Conservation (phyloP, 2,329 filamentous ascomycete species). For the Fusarium nurragi region DNA sequence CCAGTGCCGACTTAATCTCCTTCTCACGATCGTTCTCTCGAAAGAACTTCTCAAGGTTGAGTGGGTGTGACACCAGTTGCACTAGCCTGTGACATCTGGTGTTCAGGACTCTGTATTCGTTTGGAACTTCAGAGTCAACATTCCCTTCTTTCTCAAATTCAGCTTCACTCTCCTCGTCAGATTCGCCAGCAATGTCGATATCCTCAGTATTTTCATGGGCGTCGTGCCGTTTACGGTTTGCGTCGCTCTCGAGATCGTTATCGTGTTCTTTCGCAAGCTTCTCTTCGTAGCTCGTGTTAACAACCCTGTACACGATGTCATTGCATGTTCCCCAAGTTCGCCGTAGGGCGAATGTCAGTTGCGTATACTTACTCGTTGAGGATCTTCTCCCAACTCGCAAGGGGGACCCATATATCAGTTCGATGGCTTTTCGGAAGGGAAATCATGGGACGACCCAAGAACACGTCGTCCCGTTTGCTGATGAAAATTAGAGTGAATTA, state of each 20-base stretch:
- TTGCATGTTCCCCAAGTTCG: too few species aligned
- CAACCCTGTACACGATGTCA: too few species aligned
- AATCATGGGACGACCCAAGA: background rate
- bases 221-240: background rate
- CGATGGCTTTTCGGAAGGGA: background rate
- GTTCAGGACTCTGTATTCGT: background rate
- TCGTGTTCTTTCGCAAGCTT: fast-evolving
- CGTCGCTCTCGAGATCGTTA: background rate
- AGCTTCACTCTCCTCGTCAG: background rate
- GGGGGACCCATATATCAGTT: background rate
- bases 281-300: too few species aligned
- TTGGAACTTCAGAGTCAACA: fast-evolving
- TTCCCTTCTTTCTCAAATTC: background rate
- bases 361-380: background rate
- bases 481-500: background rate
- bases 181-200: too few species aligned
- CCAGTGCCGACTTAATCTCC: background rate
- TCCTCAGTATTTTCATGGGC: background rate
- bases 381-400: background rate
- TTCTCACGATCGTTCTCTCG: background rate
- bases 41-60: conserved; percentile 45
- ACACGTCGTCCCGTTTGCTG: background rate
- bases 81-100: conserved; percentile 3
- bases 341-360: background rate
- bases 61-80: conserved; percentile 43